Evolutionary conservation across 2,329 filamentous ascomycete species (phyloP), one percentile per base, ranked within the genome.

Genomic region (Pseudocercospora fijiensis): DNA sequence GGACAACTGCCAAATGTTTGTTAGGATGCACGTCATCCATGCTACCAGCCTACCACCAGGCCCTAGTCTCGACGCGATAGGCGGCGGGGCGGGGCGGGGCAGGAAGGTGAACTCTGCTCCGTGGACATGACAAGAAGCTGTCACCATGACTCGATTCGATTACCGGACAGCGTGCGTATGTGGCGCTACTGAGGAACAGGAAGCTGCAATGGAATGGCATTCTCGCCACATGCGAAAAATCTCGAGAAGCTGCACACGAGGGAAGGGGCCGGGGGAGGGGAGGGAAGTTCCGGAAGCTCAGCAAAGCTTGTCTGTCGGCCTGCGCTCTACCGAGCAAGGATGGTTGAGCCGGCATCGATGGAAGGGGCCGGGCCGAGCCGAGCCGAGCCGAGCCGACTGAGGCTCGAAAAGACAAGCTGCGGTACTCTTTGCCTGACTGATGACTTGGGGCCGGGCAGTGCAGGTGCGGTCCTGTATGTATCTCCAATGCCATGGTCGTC

Each of bases 401-500:
- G n/a, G 18, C 43, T 47, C 49, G 49, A n/a, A 16, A 24, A 52
- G 49, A 52, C 9, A 52, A 52, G 49, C 27, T 16, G 49, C 49
- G 49, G 49, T 4, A 52, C 49, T 52, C 24, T n/a, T 4, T n/a
- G n/a, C n/a, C n/a, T n/a, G n/a, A n/a, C n/a, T n/a, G n/a, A n/a
- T 26, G 30, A 41, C 8, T 28, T 41, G 45, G 60, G 62, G 62
- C 62, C 27, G 60, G 62, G 62, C 62, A 60, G 62, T 60, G 62
- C 57, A 60, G n/a, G n/a, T n/a, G n/a, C n/a, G n/a, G n/a, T n/a
- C n/a, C n/a, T n/a, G n/a, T n/a, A n/a, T n/a, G n/a, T n/a, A n/a
- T n/a, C n/a, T n/a, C n/a, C n/a, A n/a, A n/a, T n/a, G n/a, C 37
- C 49, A 60, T 55, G 27, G 22, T 64, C 27, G 69, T 73, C 37